Evolutionary conservation across 768 basidiomycete species (phyloP), one percentile per base, ranked within the genome.

Genomic region (Auriscalpium microsporum): DNA sequence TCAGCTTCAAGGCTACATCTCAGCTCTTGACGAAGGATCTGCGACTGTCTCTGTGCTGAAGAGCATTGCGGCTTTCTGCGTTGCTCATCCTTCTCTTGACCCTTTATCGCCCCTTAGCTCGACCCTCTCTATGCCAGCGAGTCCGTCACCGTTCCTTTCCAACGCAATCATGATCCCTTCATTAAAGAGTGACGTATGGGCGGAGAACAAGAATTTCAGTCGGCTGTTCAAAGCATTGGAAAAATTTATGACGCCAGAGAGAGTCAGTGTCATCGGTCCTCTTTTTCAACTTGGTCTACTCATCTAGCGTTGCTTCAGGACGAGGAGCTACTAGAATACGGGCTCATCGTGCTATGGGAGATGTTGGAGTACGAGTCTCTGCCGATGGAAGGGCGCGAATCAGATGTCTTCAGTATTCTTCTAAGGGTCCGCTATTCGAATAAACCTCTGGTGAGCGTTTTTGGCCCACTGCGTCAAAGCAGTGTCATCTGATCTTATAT

Each of bases 261-360:
- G 78, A 76, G 92, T 91, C 63, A 60, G 73, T 69, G 51, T 13
- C 50, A 45, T 52, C 17, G 13, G 3, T 47, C 52, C 36, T 28
- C 45, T 50, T 48, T 48, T 52, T 52, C 21, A n/a, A 46, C 21
- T 47, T 48, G 36, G 60, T 37, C 13, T 62, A 53, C 59, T 53
- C 42, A 23, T 50, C 47, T 56, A 28, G 16, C 55, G n/a, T 40
- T 51, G 5, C 50, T 52, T 36, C 64, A 94, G 88, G 72, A 72
- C 49, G 78, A 78, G 48, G 81, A 84, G 60, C 73, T 79, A 53
- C 72, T 93, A 28, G 84, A 87, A 65, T 89, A 90, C 62, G 91
- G 82, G 28, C 70, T 94, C 60, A 86, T 93, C 55, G 74, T 89
- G 35, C 64, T 92, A 10, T 94, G 87, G 87, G 91, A 94, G 68